Conservation (phyloP, 2,329 filamentous ascomycete species). For the Beauveria medogensis region DNA sequence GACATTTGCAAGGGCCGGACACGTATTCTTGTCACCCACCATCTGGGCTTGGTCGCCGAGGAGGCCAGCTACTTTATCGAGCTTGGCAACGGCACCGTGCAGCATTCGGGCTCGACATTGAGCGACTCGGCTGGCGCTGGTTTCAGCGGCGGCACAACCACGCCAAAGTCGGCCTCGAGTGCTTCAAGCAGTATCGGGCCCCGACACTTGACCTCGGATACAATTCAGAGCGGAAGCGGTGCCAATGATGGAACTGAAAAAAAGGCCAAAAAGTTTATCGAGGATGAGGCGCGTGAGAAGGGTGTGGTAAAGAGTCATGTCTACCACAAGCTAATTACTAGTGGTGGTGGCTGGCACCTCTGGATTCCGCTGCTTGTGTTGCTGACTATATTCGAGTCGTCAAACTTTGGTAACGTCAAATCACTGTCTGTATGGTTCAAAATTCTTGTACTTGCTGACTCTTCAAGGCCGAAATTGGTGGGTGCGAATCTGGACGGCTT, state of each 20-base stretch:
- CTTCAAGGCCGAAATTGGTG: slow-evolving; percentile 47
- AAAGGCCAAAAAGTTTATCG: slow-evolving; percentile 60
- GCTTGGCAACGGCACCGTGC: slow-evolving; percentile 58
- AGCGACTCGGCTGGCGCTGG: slow-evolving; percentile 54
- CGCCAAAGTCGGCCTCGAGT: background rate
- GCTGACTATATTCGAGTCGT: slow-evolving; percentile 44
- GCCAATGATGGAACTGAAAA: slow-evolving; percentile 20
- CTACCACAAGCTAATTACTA: slow-evolving; percentile 59
- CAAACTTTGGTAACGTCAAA: slow-evolving; percentile 35
- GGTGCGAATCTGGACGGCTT: slow-evolving; percentile 53
- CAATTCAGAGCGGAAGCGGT: background rate
- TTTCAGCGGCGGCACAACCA: slow-evolving; percentile 45
- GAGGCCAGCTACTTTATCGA: slow-evolving; percentile 67
- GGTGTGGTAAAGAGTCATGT: slow-evolving; percentile 60
- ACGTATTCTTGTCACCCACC: slow-evolving; percentile 72
- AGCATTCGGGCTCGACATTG: slow-evolving; percentile 51
- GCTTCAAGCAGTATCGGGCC: background rate
- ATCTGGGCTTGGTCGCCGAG: slow-evolving; percentile 62
- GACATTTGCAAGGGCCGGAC: slow-evolving; percentile 62
- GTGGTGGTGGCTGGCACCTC: slow-evolving; percentile 55
- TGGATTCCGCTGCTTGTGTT: slow-evolving; percentile 48
- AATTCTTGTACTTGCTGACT: background rate
- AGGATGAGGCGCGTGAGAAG: slow-evolving; percentile 63
- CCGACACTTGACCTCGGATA: background rate
- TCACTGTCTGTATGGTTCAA: rapidly evolving